These are phyloP conservation scores for Pichia paraexigua DNA, from an alignment of 805 yeast species.

Conservation along the genomic window DNA sequence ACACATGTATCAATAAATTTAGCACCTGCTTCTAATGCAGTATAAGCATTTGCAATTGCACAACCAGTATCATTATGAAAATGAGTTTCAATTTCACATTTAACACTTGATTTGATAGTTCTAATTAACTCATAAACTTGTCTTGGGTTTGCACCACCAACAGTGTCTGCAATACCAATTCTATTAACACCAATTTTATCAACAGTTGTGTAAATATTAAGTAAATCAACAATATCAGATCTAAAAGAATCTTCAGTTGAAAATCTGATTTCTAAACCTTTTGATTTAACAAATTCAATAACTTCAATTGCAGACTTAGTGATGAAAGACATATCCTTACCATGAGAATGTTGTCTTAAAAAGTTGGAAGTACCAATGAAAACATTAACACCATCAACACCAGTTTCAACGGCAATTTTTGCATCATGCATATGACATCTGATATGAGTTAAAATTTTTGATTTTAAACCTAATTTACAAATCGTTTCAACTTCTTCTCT, in stretches of 20 bases:
- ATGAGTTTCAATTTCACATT: constrained; percentile 54
- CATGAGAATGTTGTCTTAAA: constrained; percentile 48
- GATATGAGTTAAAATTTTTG: constrained; percentile 51
- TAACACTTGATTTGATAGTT: constrained; percentile 48
- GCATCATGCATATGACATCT: constrained; percentile 60
- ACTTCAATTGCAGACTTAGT: constrained; percentile 51
- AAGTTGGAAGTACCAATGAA: constrained; percentile 55
- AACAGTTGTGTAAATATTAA: constrained; percentile 52
- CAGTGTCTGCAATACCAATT: constrained; percentile 59
- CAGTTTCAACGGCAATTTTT: constrained; percentile 51
- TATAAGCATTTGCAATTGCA: constrained; percentile 56
- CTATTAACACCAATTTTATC: constrained; percentile 55
- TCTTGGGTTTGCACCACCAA: constrained; percentile 58
- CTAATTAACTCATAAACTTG: constrained; percentile 53
- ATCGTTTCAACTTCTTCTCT: constrained; percentile 51
- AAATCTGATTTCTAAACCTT: constrained; percentile 52
- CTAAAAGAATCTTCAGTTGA: constrained; percentile 54
- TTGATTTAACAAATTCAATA: constrained; percentile 51
- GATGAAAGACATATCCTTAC: constrained; percentile 54
- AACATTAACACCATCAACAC: constrained; percentile 56
- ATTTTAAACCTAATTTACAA: constrained; percentile 50
- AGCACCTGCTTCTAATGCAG: constrained; percentile 58
- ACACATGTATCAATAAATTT: constrained; percentile 51
- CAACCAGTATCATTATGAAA: constrained; percentile 60
- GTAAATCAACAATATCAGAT: constrained; percentile 51